A percentile compares a stretch with the other conserved stretches of the same genome.
Evolutionary conservation across 2,329 filamentous ascomycete species (phyloP).

Genomic region (Neocucurbitaria cava): DNA sequence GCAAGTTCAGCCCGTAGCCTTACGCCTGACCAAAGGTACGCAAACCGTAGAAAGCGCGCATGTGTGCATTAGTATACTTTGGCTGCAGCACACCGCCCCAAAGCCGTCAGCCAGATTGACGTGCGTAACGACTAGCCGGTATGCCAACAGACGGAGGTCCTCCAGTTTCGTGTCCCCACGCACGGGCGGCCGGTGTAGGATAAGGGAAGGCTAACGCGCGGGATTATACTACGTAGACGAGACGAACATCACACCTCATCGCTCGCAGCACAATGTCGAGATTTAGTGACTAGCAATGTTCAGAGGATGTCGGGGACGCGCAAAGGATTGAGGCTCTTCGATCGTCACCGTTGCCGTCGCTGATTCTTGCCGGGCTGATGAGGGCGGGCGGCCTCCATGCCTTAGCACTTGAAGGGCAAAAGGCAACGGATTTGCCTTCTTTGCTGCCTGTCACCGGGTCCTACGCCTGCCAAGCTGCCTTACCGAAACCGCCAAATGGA

Average conservation of each 20-base stretch:
- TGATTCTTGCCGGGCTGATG: constrained; percentile 3
- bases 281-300: neutral
- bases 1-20: constrained; percentile 36
- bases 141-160: constrained; percentile 20
- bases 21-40: constrained; percentile 34
- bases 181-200: constrained; percentile 37
- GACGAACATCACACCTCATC: neutral
- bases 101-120: constrained; percentile 29
- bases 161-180: constrained; percentile 22
- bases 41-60: constrained; percentile 30
- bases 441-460: constrained; percentile 7
- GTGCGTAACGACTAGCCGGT: constrained; percentile 5
- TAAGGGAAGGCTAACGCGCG: constrained; percentile 18
- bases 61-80: constrained; percentile 45
- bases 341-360: constrained; percentile 8
- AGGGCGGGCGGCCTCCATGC: constrained; percentile 26
- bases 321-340: constrained; percentile 28
- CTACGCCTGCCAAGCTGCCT: constrained; percentile 20
- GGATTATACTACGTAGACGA: neutral
- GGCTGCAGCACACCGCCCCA: constrained; percentile 38
- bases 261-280: neutral
- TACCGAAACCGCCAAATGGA: constrained; percentile 3
- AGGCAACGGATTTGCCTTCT: constrained; percentile 22
- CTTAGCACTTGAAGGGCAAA: constrained; percentile 7
- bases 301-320: neutral